Conservation (phyloP, 805 yeast species). For the Yamadazyma sp. region DNA sequence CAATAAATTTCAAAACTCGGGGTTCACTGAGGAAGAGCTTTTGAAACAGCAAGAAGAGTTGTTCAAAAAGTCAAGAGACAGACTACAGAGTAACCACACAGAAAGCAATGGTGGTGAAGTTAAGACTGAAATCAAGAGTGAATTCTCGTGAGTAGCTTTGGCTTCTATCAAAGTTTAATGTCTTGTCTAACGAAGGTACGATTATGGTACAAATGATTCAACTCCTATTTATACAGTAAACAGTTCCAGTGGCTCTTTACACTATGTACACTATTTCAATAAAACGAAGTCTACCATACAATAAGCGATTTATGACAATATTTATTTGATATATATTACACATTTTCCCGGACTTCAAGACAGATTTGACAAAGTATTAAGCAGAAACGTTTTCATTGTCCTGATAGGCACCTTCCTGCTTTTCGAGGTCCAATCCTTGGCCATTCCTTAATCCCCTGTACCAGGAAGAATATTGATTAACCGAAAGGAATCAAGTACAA, state of each 20-base stretch:
- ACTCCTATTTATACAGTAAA: slow-evolving; percentile 4
- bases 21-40: slow-evolving; percentile 88
- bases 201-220: slow-evolving; percentile 6
- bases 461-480: too few relatives aligned
- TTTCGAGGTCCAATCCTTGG: too few relatives aligned
- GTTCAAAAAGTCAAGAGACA: slow-evolving; percentile 73
- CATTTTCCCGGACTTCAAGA: too few relatives aligned
- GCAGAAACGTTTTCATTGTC: too few relatives aligned
- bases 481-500: slow-evolving; percentile 39
- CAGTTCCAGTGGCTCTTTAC: neutral
- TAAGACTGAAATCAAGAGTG: slow-evolving; percentile 18
- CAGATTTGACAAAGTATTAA: too few relatives aligned
- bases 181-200: slow-evolving; percentile 10
- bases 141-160: slow-evolving; percentile 4
- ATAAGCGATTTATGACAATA: too few relatives aligned
- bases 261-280: slow-evolving; percentile 5
- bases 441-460: too few relatives aligned
- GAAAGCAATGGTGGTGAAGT: slow-evolving; percentile 6
- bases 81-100: slow-evolving; percentile 44
- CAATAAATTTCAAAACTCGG: slow-evolving; percentile 90
- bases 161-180: neutral
- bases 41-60: slow-evolving; percentile 90
- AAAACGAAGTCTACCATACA: too few relatives aligned
- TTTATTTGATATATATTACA: too few relatives aligned
- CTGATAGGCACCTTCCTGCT: too few relatives aligned